These are phyloP conservation scores for Inga leiocalycina DNA, from an alignment of 306 rosid genomes.

Conservation along the genomic window DNA sequence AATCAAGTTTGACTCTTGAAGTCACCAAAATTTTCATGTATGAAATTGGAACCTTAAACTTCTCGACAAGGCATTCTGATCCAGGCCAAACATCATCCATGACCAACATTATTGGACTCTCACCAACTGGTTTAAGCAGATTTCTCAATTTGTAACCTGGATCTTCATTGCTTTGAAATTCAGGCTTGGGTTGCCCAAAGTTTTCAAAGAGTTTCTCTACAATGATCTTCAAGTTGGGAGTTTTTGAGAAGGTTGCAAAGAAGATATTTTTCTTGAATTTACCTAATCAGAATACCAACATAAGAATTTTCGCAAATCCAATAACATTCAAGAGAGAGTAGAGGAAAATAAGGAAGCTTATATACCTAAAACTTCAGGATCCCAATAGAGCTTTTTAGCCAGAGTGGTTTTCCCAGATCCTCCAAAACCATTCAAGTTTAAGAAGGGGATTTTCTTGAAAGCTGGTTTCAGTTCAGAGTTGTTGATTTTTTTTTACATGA, in stretches of 20 bases:
- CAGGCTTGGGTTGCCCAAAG: conserved; percentile 41
- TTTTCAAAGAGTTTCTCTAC: conserved; percentile 42
- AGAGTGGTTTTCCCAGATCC: conserved; percentile 70
- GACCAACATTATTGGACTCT: conserved; percentile 48
- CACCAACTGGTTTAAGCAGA: conserved; percentile 33
- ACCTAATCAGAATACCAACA: conserved; percentile 40
- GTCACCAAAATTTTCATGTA: conserved; percentile 71
- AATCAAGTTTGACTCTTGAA: conserved; percentile 53
- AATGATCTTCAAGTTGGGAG: conserved; percentile 52
- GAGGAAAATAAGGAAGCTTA: neutral
- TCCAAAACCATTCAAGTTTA: conserved; percentile 64
- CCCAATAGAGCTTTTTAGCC: conserved; percentile 56
- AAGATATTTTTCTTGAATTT: conserved; percentile 51
- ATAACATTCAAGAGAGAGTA: neutral
- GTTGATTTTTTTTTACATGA: too few relatives aligned
- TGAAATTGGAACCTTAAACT: conserved; percentile 35
- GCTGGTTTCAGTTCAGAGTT: too few relatives aligned
- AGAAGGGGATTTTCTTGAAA: too few relatives aligned
- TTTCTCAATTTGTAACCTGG: conserved; percentile 38
- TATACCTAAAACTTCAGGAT: conserved; percentile 48
- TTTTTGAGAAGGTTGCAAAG: conserved; percentile 48
- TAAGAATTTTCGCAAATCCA: conserved; percentile 24
- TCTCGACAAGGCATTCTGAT: conserved; percentile 53
- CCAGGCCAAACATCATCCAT: conserved; percentile 71
- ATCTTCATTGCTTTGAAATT: conserved; percentile 46